These are phyloP conservation scores for Neurospora cerealis DNA, from an alignment of 495 filamentous ascomycete species.

Conservation along the genomic window DNA sequence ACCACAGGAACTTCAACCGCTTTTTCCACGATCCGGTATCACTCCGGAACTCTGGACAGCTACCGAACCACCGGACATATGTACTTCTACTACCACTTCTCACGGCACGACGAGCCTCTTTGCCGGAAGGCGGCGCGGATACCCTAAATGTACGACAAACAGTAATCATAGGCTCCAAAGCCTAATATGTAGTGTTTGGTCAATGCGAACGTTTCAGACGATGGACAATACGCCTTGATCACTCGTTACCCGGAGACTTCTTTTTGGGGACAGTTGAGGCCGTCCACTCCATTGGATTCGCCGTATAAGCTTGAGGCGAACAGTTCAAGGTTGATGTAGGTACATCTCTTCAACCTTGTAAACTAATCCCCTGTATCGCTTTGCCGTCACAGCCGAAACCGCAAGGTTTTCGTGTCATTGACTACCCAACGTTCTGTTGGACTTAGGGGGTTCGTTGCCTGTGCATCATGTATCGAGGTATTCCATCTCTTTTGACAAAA, in stretches of 20 bases:
- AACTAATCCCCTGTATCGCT: background rate
- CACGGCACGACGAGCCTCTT: background rate
- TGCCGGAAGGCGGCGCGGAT: background rate
- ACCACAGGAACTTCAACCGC: background rate
- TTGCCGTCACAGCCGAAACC: background rate
- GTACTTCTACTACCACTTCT: background rate
- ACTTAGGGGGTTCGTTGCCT: background rate
- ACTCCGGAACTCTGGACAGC: background rate
- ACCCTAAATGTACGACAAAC: background rate
- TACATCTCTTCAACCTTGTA: background rate
- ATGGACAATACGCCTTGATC: background rate
- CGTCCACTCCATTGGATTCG: background rate
- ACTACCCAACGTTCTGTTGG: background rate
- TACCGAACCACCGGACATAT: background rate
- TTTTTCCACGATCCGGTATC: background rate
- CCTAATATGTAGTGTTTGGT: background rate
- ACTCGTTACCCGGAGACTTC: background rate
- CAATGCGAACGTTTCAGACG: background rate
- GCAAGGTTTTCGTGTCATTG: background rate
- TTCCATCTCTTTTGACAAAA: background rate
- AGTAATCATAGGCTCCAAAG: background rate
- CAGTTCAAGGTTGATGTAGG: background rate
- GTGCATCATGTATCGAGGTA: background rate
- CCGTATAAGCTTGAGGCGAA: background rate
- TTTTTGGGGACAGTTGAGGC: background rate